These are phyloP conservation scores for Penicillium psychrosexuale DNA, from an alignment of 2,329 filamentous ascomycete genomes.

Conservation along the genomic window DNA sequence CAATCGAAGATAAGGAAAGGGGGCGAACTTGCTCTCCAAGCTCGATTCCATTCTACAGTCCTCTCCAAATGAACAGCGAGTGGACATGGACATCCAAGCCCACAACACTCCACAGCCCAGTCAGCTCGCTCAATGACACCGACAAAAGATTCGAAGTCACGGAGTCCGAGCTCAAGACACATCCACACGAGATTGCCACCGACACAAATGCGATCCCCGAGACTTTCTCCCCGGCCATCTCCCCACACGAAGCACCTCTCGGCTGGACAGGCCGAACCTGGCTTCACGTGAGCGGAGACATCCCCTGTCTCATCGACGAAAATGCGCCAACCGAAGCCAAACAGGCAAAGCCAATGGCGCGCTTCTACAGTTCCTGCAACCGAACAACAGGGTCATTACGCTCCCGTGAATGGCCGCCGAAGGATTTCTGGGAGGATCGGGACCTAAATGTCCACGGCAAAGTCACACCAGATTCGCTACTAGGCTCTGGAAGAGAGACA, in stretches of 20 bases:
- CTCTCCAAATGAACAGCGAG: slow-evolving; percentile 9
- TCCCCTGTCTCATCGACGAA: not conserved
- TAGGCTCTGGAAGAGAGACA: not conserved
- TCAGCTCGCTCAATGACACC: slow-evolving; percentile 1
- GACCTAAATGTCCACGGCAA: slow-evolving; percentile 5
- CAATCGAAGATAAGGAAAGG: not conserved
- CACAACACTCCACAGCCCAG: not conserved
- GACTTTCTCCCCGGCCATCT: not conserved
- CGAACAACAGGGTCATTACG: not conserved
- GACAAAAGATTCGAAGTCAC: not conserved
- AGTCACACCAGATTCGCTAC: slow-evolving; percentile 2
- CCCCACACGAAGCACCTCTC: not conserved
- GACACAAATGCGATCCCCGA: not conserved
- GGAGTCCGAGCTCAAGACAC: not conserved
- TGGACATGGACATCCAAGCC: slow-evolving; percentile 8
- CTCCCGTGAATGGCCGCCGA: slow-evolving; percentile 5
- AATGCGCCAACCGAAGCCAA: not conserved
- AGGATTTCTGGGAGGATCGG: slow-evolving; percentile 4
- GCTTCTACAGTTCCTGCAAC: slow-evolving; percentile 21
- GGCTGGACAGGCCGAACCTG: slow-evolving; percentile 13
- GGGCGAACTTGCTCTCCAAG: slow-evolving; percentile 13
- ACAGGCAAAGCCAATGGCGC: not conserved
- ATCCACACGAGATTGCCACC: not conserved
- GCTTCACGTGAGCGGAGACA: slow-evolving; percentile 13
- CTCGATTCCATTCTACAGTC: slow-evolving; percentile 17